Evolutionary conservation across 805 yeast species (phyloP).

Genomic region (Sugiyamaella boreocaroliniensis): DNA sequence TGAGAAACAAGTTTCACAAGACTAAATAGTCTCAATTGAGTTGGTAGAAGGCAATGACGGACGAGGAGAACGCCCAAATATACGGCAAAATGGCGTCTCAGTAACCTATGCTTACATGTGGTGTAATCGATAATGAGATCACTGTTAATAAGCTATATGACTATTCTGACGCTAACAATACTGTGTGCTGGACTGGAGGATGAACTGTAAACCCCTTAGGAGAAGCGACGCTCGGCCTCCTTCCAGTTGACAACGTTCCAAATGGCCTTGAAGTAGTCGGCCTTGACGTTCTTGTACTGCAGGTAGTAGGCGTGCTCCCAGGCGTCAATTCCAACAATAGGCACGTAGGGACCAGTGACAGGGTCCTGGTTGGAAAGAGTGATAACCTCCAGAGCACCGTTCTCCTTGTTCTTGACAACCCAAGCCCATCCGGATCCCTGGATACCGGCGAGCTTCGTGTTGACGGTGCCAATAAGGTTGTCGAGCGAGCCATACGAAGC

Average conservation of each 20-base stretch:
- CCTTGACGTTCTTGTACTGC: conserved; percentile 89
- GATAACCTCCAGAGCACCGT: conserved; percentile 67
- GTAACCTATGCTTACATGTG: too few species aligned
- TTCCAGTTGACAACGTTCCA: conserved; percentile 95
- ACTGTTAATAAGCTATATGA: too few species aligned
- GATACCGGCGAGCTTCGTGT: conserved; percentile 70
- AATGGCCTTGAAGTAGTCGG: conserved; percentile 84
- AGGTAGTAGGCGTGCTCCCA: conserved; percentile 97
- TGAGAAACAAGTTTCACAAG: too few species aligned
- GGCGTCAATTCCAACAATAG: conserved; percentile 85
- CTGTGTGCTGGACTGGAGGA: background rate
- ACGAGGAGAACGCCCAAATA: background rate
- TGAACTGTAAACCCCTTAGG: background rate
- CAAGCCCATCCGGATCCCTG: conserved; percentile 98
- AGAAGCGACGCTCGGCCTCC: conserved; percentile 67
- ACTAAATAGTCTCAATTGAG: too few species aligned
- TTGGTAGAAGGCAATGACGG: too few species aligned
- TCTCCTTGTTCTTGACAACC: conserved; percentile 68
- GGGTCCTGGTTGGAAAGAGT: conserved; percentile 86
- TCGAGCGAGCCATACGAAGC: conserved; percentile 70
- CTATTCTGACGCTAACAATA: too few species aligned
- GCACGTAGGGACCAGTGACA: conserved; percentile 59
- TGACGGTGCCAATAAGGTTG: conserved; percentile 54
- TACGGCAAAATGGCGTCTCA: too few species aligned
- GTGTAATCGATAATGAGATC: too few species aligned